Percentiles rank a stretch among this genome's conserved stretches.
These are phyloP conservation scores for Naganishia friedmannii DNA, from an alignment of 768 basidiomycete genomes.

Conservation along the genomic window DNA sequence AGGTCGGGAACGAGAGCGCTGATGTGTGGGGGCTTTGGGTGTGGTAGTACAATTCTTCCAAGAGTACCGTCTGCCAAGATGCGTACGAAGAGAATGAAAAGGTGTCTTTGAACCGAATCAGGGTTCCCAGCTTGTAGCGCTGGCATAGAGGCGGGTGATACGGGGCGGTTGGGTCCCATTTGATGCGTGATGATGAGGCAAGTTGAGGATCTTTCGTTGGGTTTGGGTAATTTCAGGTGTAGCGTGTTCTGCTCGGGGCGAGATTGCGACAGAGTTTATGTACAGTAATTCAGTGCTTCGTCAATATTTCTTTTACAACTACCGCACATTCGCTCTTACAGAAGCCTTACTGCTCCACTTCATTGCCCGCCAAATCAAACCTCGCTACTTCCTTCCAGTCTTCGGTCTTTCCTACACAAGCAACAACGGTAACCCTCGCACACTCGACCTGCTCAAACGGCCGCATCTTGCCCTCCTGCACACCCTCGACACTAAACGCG, in stretches of 20 bases:
- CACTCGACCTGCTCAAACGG: conserved; percentile 1
- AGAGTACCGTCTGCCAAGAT: not conserved
- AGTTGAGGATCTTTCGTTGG: no score
- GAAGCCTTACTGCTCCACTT: not conserved
- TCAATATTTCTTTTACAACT: not conserved
- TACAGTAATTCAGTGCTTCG: no score
- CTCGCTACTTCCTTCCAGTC: conserved; percentile 24
- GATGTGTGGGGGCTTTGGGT: not conserved
- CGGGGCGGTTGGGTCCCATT: no score
- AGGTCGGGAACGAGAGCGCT: not conserved
- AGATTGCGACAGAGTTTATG: no score
- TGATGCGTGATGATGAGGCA: no score
- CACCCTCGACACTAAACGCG: not conserved
- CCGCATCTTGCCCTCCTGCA: not conserved
- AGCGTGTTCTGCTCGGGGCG: no score
- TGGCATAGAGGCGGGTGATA: not conserved
- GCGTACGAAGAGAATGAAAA: conserved; percentile 5
- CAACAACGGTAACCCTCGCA: conserved; percentile 17
- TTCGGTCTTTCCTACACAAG: conserved; percentile 14
- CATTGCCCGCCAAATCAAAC: conserved; percentile 20
- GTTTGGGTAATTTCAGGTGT: no score
- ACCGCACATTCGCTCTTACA: not conserved
- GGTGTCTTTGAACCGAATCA: not conserved
- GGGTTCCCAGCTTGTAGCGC: not conserved
- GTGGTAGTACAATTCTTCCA: not conserved